phyloP scores from a whole-genome alignment of 2,329 filamentous ascomycete genomes.

The Plectosphaerella plurivora region DNA sequence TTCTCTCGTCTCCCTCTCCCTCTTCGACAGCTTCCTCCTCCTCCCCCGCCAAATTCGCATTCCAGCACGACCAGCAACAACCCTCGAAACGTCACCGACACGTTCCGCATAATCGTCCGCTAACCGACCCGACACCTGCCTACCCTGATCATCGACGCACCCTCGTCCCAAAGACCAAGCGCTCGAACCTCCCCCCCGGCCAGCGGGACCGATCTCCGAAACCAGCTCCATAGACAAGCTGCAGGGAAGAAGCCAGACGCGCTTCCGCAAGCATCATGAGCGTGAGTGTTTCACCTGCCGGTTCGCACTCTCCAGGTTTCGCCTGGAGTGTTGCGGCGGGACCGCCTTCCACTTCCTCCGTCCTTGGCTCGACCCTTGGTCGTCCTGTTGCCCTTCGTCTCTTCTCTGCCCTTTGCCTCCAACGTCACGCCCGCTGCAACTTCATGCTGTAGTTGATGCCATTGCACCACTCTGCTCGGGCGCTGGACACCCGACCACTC shows the following conservation, averaged over 20 bases:
- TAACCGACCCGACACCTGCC: not conserved
- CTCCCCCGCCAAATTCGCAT: not conserved
- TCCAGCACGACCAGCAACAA: not conserved
- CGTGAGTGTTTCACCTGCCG: conserved; percentile 36
- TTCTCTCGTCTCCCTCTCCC: no score
- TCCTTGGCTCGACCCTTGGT: conserved; percentile 1
- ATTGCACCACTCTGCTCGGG: no score
- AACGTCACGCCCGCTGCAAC: not conserved
- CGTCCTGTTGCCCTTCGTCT: conserved; percentile 1
- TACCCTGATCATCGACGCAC: not conserved
- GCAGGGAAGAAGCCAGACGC: conserved; percentile 14
- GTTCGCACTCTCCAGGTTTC: conserved; percentile 17
- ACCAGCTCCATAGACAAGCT: not conserved
- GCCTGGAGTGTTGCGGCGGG: conserved; percentile 2
- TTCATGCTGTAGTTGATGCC: not conserved
- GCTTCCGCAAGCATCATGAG: conserved; percentile 35
- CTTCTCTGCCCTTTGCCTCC: not conserved
- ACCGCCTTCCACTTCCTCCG: conserved; percentile 1
- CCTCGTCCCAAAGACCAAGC: not conserved
- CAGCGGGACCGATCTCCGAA: not conserved
- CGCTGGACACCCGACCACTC: no score
- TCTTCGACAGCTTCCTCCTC: no score
- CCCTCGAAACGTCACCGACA: not conserved
- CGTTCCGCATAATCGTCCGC: not conserved
- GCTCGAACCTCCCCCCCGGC: not conserved